Conservation (phyloP, 179 eudicot species). For the Carnegiea gigantea region DNA sequence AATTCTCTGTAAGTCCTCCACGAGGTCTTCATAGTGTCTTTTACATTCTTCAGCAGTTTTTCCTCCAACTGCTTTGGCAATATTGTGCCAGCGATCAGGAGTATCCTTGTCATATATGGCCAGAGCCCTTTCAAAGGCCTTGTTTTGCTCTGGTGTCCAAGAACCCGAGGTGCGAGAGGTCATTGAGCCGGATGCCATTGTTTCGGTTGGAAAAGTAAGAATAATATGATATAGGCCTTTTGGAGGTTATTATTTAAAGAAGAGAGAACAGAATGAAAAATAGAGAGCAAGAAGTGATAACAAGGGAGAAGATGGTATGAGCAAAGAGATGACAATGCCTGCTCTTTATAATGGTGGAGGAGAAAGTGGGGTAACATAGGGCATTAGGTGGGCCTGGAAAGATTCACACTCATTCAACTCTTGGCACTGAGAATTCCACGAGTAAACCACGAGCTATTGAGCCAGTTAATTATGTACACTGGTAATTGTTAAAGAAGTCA, state of each 20-base stretch:
- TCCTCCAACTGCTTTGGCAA: conserved; percentile 77
- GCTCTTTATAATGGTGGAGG: conserved; percentile 39
- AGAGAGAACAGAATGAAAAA: conserved; percentile 6
- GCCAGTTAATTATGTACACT: neutral
- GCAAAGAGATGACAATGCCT: conserved; percentile 31
- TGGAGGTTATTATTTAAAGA: neutral
- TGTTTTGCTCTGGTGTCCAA: conserved; percentile 86
- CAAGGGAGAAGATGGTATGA: conserved; percentile 26
- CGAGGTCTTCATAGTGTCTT: conserved; percentile 67
- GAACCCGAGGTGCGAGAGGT: conserved; percentile 26
- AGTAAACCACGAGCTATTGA: conserved; percentile 23
- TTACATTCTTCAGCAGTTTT: conserved; percentile 78
- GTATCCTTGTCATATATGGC: conserved; percentile 81
- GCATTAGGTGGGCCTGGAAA: conserved; percentile 28
- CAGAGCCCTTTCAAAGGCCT: conserved; percentile 85
- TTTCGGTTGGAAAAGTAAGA: neutral
- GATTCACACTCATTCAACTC: conserved; percentile 31
- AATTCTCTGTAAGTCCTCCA: conserved; percentile 66
- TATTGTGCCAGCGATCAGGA: conserved; percentile 85
- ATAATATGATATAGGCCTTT: neutral
- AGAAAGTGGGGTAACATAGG: conserved; percentile 31
- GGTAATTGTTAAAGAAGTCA: conserved; percentile 18
- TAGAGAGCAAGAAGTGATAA: conserved; percentile 1
- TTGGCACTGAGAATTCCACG: conserved; percentile 22
- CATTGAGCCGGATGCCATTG: conserved; percentile 41